Base-by-base conservation (phyloP, 1,284 basidiomycete species). In the Rhodotorula mucilaginosa region DNA sequence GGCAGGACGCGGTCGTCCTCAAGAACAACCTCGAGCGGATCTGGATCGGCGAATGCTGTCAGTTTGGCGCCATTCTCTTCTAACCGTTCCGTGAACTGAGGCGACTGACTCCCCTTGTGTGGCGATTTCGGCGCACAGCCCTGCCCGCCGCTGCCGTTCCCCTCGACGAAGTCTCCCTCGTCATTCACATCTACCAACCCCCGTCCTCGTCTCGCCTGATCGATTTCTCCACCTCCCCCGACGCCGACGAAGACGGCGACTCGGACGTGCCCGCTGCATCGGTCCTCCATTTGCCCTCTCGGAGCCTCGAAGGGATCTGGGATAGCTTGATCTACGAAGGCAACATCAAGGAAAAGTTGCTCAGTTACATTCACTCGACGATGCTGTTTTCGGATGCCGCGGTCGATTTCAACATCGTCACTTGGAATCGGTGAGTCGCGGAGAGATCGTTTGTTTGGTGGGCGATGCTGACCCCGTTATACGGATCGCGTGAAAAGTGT, bases 361-460 rank as follows among this genome's bases (percentile, higher is more conserved):
- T 99, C 19, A 61, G 61, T 5, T 98, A 97, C 81, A 97, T 98
- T 74, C 89, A 95, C 82, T 92, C 95, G 13, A 97, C 96, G 0
- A 85, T 97, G 49, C 82, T 92, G 23, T 89, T 99, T 78, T 93
- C 92, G 48, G 93, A 97, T 78, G 89, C 89, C 5, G 86, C 88
- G 70, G 88, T 99, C 47, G 91, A 98, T 79, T 90, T 90, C 80
- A 96, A 98, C 78, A 84, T 98, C 34, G 89, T 98, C 34, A 90
- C 92, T 0, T 97, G 94, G 93, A 98, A 97, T 80, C 88, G 95
- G 84, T 84, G 54, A 70, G 82, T 75, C 39, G 15, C 31, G 23
- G 7, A 44, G 18, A 5, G 3, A 15, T 46, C 39, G 31, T 8
- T 48, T 15, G 48, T 34, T 1, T 34, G 26, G 23, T 60, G 26